Conservation (phyloP, 2,329 filamentous ascomycete genomes). For the Colletotrichum lindemuthianum region DNA sequence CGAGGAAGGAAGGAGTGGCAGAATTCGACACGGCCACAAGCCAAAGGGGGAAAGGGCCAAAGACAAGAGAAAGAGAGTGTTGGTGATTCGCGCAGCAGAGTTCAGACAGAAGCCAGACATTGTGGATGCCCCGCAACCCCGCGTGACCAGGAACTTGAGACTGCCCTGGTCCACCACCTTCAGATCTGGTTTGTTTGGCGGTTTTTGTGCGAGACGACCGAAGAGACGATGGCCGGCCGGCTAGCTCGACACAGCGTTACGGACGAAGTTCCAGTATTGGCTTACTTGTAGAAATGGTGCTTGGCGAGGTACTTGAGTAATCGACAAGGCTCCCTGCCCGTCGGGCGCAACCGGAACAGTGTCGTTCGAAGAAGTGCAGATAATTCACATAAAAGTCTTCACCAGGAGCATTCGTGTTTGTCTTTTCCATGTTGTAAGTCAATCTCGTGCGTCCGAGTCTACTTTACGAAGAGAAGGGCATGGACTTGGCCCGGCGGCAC, state of each 20-base stretch:
- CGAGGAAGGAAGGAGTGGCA: no score
- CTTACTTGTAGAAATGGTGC: neutral
- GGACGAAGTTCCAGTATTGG: no score
- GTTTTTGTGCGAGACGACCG: no score
- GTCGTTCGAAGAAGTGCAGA: neutral
- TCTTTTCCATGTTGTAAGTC: no score
- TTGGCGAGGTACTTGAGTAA: neutral
- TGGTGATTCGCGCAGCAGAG: no score
- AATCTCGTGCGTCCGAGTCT: no score
- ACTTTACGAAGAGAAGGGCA: no score
- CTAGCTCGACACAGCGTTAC: neutral
- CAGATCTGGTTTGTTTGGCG: constrained; percentile 17
- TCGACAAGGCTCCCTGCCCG: constrained; percentile 3
- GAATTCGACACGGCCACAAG: no score
- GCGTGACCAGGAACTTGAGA: constrained; percentile 28
- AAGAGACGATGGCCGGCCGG: neutral
- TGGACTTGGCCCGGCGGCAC: no score
- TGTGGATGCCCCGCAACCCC: constrained; percentile 34
- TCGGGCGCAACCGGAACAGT: constrained; percentile 21
- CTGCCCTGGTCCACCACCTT: constrained; percentile 17
- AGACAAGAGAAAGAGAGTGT: no score
- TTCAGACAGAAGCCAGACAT: neutral
- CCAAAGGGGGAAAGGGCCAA: no score
- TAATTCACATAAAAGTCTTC: neutral
- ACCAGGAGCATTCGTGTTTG: no score